A percentile compares a stretch with the other conserved stretches of the same genome.
Evolutionary conservation across 345 rosid genomes (phyloP).

Genomic region (Iberis pinnata): DNA sequence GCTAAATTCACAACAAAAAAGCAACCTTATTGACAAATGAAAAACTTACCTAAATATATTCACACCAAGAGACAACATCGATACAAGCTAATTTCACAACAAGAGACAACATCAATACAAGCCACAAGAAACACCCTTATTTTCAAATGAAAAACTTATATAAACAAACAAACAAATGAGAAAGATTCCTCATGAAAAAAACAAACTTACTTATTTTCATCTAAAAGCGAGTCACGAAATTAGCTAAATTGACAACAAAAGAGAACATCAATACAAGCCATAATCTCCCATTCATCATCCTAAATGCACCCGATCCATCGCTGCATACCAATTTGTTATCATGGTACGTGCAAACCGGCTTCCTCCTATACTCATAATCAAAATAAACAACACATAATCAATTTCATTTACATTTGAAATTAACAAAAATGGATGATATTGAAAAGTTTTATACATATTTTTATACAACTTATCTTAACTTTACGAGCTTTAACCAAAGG

Average conservation of each 20-base stretch:
- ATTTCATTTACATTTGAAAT: too few species aligned
- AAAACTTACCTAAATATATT: not conserved
- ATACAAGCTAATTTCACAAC: too few species aligned
- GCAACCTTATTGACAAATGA: not conserved
- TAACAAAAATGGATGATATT: too few species aligned
- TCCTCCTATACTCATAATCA: conserved; percentile 35
- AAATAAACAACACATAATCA: not conserved
- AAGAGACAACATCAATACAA: too few species aligned
- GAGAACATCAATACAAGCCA: conserved; percentile 24
- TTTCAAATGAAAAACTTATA: not conserved
- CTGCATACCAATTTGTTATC: conserved; percentile 55
- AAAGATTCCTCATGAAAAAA: not conserved
- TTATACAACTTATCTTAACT: too few species aligned
- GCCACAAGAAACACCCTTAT: too few species aligned
- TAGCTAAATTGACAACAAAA: conserved; percentile 15
- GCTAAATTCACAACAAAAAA: too few species aligned
- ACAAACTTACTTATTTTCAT: not conserved
- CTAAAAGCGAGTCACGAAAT: not conserved
- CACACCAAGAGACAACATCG: too few species aligned
- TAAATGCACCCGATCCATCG: conserved; percentile 37
- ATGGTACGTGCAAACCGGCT: conserved; percentile 62
- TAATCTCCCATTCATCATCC: conserved; percentile 32
- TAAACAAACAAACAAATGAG: not conserved
- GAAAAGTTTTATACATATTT: too few species aligned
- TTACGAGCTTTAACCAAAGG: too few species aligned